A percentile compares a stretch with the other conserved stretches of the same genome.
Evolutionary conservation across 1,284 basidiomycete species (phyloP).

Genomic region (Trichosporon ovoides): DNA sequence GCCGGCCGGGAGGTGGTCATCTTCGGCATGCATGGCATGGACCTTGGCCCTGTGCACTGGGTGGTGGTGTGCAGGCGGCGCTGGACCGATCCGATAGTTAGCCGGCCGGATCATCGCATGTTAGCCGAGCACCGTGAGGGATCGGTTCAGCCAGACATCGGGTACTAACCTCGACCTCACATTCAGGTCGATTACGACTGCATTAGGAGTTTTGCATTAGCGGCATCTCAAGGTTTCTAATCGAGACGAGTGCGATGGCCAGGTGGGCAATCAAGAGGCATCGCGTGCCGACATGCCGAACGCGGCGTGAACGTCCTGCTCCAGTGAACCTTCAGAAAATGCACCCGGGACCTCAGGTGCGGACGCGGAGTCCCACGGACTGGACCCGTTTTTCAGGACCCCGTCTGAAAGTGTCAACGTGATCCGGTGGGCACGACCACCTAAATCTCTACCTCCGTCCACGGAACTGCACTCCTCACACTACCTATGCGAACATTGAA

Average conservation of each 20-base stretch:
- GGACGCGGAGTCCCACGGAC: slow-evolving; percentile 3
- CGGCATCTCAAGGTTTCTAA: no score
- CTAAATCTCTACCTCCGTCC: neutral
- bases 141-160: neutral
- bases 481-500: no score
- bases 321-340: neutral
- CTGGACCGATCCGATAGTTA: slow-evolving; percentile 3
- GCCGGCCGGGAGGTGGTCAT: no score
- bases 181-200: no score
- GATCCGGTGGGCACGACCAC: neutral
- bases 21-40: no score
- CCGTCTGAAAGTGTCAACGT: no score
- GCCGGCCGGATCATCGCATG: slow-evolving; percentile 3
- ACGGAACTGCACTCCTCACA: neutral
- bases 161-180: slow-evolving; percentile 2
- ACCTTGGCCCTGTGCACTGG: no score
- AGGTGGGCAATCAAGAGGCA: neutral
- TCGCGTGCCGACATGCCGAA: neutral
- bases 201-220: no score
- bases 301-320: neutral
- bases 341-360: neutral
- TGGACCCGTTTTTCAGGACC: neutral
- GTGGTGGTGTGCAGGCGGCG: no score
- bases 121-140: neutral
- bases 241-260: no score